phyloP scores from a whole-genome alignment of 768 basidiomycete species.

The Plicaturopsis crispa region DNA sequence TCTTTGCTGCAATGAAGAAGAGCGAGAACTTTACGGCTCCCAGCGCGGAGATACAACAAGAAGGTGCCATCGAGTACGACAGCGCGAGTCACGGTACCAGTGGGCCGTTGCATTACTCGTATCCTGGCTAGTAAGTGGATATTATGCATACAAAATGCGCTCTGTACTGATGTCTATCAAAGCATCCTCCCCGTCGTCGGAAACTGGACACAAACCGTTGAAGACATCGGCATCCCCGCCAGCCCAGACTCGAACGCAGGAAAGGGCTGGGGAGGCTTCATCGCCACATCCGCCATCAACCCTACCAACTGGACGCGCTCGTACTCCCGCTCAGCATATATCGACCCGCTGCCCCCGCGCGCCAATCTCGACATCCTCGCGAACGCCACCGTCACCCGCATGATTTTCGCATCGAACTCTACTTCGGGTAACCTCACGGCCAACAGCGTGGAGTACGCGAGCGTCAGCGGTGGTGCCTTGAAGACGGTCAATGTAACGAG shows the following conservation, averaged over 20 bases:
- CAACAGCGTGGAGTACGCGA: slow-evolving; percentile 42
- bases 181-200: slow-evolving; percentile 44
- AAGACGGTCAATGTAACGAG: slow-evolving; percentile 46
- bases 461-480: slow-evolving; percentile 17
- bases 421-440: slow-evolving; percentile 28
- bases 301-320: slow-evolving; percentile 56
- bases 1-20: slow-evolving; percentile 39
- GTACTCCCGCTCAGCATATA: slow-evolving; percentile 58
- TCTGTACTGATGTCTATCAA: slow-evolving; percentile 5
- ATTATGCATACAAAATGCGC: no score
- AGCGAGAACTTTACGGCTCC: slow-evolving; percentile 55
- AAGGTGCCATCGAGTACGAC: slow-evolving; percentile 38
- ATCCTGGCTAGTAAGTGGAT: slow-evolving; percentile 50
- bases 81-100: slow-evolving; percentile 38
- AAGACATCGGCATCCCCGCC: slow-evolving; percentile 33
- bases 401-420: slow-evolving; percentile 30
- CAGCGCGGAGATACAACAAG: slow-evolving; percentile 23
- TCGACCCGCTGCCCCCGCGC: slow-evolving; percentile 56
- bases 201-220: slow-evolving; percentile 48
- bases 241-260: slow-evolving; percentile 38
- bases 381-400: slow-evolving; percentile 50
- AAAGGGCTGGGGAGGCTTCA: slow-evolving; percentile 39
- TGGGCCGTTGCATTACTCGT: slow-evolving; percentile 43
- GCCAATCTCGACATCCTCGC: slow-evolving; percentile 57
- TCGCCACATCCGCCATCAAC: slow-evolving; percentile 55